Base-by-base conservation (phyloP, 179 eudicot species). In the Kewa caespitosa region DNA sequence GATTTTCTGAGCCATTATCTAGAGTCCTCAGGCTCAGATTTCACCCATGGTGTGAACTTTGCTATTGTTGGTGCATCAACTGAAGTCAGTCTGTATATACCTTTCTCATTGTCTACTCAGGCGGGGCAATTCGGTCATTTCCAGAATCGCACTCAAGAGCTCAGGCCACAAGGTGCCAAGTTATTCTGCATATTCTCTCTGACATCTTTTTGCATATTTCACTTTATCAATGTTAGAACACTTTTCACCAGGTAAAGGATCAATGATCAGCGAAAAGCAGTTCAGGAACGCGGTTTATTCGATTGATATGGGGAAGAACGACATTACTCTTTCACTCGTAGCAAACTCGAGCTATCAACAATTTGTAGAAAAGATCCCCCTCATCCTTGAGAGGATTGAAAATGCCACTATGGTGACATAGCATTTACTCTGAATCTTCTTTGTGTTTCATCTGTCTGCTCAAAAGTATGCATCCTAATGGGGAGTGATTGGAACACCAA, bases 231-330 rank as follows among this genome's bases (percentile, higher is more conserved):
- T 22, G 7, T 11, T 43, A 55, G 28, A 10, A 55, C 20, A 22
- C 8, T 55, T 43, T 33, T 6, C 22, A 8, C 6, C 54, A 79
- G 85, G 83, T 1, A 82, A 82, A 73, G 85, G 83, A 42, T 82
- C 85, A 28, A 79, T 67, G 85, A 82, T 79, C 38, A 76, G 57
- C 20, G 85, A 79, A 72, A 62, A 61, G 32, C 83, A 76, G 72
- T 81, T 85, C 65, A 57, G 57, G 13, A 86, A 87, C 76, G 98
- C 88, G 38, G 91, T 92, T 32, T 94, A 90, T 85, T 86, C 84
- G 73, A 89, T 94, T 64, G 98, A 94, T 75, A 90, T 94, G 55
- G 97, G 98, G 74, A 97, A 94, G 84, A 94, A 94, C 46, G 97
- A 94, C 76, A 81, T 94, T 39, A 92, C 88, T 32, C 83, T 85